Percentiles rank a stretch among this genome's conserved stretches.
Conservation (phyloP, 257 asterid species). For the Fraxinus excelsior region DNA sequence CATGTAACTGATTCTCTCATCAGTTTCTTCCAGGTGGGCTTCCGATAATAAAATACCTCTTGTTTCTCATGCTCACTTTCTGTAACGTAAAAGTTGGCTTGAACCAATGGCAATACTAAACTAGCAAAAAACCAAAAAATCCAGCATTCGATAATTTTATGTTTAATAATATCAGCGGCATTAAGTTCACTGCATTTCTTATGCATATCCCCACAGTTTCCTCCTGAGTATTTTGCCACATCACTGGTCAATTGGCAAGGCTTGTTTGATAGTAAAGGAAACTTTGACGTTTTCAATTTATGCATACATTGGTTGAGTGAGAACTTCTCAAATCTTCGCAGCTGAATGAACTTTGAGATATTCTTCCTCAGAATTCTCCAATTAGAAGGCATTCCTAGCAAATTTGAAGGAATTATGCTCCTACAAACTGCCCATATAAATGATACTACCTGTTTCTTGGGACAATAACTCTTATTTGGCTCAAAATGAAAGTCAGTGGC, state of each 20-base stretch:
- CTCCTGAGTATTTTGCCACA: constrained; percentile 3
- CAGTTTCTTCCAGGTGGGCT: constrained; percentile 67
- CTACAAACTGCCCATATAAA: constrained; percentile 88
- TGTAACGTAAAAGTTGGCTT: constrained; percentile 81
- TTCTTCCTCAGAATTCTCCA: constrained; percentile 72
- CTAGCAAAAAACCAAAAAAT: constrained; percentile 67
- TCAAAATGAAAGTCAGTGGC: constrained; percentile 32
- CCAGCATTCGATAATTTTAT: constrained; percentile 65
- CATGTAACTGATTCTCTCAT: constrained; percentile 40
- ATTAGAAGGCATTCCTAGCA: constrained; percentile 73
- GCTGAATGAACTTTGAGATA: constrained; percentile 63
- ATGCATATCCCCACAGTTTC: constrained; percentile 13
- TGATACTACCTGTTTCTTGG: constrained; percentile 71
- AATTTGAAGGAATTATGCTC: constrained; percentile 65
- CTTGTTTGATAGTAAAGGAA: constrained; percentile 45
- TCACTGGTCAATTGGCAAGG: background rate
- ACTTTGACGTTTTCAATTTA: constrained; percentile 58
- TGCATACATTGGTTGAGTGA: constrained; percentile 69
- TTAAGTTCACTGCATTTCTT: constrained; percentile 28
- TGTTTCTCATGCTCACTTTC: constrained; percentile 76
- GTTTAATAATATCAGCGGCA: constrained; percentile 41
- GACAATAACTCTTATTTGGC: constrained; percentile 51
- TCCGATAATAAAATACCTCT: constrained; percentile 62
- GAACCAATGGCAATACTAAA: constrained; percentile 66
- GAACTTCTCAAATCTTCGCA: constrained; percentile 86